phyloP scores from a whole-genome alignment of 768 basidiomycete genomes.

The Rhizopogon roseolus region DNA sequence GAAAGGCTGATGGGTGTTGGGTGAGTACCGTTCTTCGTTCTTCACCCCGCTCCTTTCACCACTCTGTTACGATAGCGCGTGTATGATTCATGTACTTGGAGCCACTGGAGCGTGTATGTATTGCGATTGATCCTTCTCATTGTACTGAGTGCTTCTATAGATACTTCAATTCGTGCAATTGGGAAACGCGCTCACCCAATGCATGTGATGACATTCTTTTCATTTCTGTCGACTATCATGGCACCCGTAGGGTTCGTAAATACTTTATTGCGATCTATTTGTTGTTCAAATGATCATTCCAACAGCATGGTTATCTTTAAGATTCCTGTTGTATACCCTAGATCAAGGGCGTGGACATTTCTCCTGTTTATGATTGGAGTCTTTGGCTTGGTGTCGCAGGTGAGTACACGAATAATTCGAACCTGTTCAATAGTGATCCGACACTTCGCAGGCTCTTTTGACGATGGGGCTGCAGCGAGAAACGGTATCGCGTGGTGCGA shows the following conservation, averaged over 20 bases:
- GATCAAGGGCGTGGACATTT: constrained; percentile 10
- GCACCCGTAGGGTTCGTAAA: constrained; percentile 7
- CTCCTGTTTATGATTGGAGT: constrained; percentile 13
- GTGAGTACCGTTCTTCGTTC: constrained; percentile 21
- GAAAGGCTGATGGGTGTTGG: constrained; percentile 57
- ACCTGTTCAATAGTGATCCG: neutral
- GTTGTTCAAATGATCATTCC: neutral
- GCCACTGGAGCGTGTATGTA: constrained; percentile 64
- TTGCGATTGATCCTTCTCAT: neutral
- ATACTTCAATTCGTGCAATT: constrained; percentile 57
- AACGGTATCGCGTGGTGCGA: constrained; percentile 54
- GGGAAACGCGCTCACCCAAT: constrained; percentile 73
- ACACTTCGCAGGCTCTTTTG: constrained; percentile 37
- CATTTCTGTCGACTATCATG: constrained; percentile 43
- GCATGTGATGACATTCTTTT: constrained; percentile 68
- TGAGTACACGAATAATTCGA: neutral
- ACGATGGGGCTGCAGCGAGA: constrained; percentile 63
- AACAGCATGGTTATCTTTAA: constrained; percentile 10
- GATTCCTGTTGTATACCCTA: constrained; percentile 11
- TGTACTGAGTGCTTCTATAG: constrained; percentile 19
- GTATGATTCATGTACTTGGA: constrained; percentile 59
- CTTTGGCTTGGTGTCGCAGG: constrained; percentile 15
- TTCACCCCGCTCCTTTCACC: neutral
- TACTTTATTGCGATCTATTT: neutral
- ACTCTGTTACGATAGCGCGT: constrained; percentile 36